Base-by-base conservation (phyloP, 2,329 filamentous ascomycete genomes). In the Setomelanomma holmii region DNA sequence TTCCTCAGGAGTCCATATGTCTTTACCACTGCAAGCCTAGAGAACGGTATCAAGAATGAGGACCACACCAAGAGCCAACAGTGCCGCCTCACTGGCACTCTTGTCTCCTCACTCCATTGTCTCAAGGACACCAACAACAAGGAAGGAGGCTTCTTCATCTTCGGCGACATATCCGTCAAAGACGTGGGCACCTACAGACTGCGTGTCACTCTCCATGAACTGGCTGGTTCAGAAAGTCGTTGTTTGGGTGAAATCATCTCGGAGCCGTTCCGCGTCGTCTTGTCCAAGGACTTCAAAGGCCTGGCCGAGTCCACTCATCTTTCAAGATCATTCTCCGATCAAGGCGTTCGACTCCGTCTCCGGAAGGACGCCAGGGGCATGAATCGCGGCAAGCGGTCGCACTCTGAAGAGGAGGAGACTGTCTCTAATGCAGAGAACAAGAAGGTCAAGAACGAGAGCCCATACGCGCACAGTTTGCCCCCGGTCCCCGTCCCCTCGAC, bases 111-210 rank as follows among this genome's bases (percentile, higher is more conserved):
- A 7, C 80, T 95, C 42, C 90, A 96, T 73, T 84, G 90, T 47
- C 78, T 96, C 47, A 93, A 95, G 72, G 90, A 96, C 69, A 82
- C 85, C 3, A 82, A 88, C 65, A 92, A 92, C 67, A 80, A 79
- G 52, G 90, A 95, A 73, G 89, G 89, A 10, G 91, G 88, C 1
- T 96, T 92, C 76, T 96, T 96, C 67, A 88, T 96, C n/a, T 96
- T 96, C 74, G 89, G 89, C 4, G 91, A 96, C 73, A 80, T 96
- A 19, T 95, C 90, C 0, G 86, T 93, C 54, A 89, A 89, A 68
- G 80, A 86, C 20, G 85, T 89, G 64, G 92, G 92, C 23, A 81
- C 79, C 17, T 93, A 87, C 69, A 82, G 87, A 30, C 81, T 96
- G 34, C 84, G 86, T 49, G 96, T 96, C 70, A 88, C 85, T 42